Evolutionary conservation across 352 stramenopile species (phyloP).

Genomic region (Lagenidium giganteum): DNA sequence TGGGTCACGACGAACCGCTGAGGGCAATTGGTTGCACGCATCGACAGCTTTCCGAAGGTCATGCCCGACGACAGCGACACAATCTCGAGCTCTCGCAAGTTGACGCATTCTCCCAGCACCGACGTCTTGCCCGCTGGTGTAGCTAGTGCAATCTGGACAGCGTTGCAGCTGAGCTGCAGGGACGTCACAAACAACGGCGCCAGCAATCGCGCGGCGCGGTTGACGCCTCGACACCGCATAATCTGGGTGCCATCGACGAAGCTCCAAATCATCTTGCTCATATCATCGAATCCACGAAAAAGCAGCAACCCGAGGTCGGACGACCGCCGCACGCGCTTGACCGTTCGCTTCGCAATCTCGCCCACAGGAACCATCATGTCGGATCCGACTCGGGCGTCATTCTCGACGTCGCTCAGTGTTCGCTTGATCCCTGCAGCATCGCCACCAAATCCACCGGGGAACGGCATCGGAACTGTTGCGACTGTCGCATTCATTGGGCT

Average conservation of each 20-base stretch:
- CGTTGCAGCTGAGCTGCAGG: conserved; percentile 67
- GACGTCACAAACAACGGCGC: conserved; percentile 48
- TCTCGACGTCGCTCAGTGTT: too few relatives aligned
- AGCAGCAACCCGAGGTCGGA: conserved; percentile 26
- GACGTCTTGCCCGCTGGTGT: conserved; percentile 18
- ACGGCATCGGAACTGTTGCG: background rate
- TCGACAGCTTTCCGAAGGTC: conserved; percentile 67
- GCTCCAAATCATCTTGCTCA: conserved; percentile 56
- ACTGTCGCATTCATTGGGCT: background rate
- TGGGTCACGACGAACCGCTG: conserved; percentile 75
- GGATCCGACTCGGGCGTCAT: too few relatives aligned
- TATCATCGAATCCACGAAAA: conserved; percentile 46
- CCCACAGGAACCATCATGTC: too few relatives aligned
- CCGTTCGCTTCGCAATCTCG: too few relatives aligned
- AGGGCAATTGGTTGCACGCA: conserved; percentile 61
- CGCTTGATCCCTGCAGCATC: too few relatives aligned
- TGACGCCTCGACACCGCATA: conserved; percentile 50
- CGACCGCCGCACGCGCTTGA: conserved; percentile 8
- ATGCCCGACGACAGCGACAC: conserved; percentile 63
- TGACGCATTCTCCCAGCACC: conserved; percentile 44
- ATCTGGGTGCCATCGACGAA: conserved; percentile 63
- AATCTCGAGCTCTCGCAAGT: conserved; percentile 55
- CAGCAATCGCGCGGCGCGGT: conserved; percentile 23
- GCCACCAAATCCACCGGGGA: too few relatives aligned
- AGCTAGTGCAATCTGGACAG: conserved; percentile 41